Evolutionary conservation across 768 basidiomycete genomes (phyloP).

Genomic region (Aureoboletus auriporus): DNA sequence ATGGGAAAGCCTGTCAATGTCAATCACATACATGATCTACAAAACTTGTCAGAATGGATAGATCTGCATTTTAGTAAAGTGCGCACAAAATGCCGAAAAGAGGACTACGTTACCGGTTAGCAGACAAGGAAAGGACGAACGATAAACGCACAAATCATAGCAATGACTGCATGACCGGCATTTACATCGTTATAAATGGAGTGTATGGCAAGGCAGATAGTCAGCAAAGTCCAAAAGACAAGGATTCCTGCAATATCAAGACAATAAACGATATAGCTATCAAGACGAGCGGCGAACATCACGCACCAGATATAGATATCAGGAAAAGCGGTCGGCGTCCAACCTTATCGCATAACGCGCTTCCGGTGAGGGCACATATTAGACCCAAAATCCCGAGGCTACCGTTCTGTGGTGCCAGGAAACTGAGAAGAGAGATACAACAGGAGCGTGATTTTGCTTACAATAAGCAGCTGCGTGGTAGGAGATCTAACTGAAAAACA

Average conservation of each 20-base stretch:
- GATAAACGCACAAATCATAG: constrained; percentile 34
- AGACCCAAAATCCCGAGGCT: constrained; percentile 52
- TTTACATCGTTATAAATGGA: constrained; percentile 25
- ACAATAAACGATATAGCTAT: constrained; percentile 30
- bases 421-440: not conserved
- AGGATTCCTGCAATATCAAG: constrained; percentile 36
- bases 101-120: constrained; percentile 24
- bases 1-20: not conserved
- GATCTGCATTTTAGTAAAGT: too few relatives aligned
- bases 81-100: constrained; percentile 35
- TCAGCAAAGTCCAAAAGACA: constrained; percentile 36
- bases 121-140: not conserved
- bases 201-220: constrained; percentile 23
- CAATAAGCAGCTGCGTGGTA: constrained; percentile 37
- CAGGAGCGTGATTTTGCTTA: constrained; percentile 18
- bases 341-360: constrained; percentile 43
- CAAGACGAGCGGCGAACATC: constrained; percentile 8
- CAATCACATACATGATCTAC: constrained; percentile 27
- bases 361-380: constrained; percentile 44
- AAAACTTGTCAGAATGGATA: not conserved
- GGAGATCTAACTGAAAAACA: too few relatives aligned
- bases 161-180: constrained; percentile 41
- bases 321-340: constrained; percentile 50
- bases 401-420: constrained; percentile 39
- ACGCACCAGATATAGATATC: constrained; percentile 39